These are phyloP conservation scores for Aspergillus cristatus DNA, from an alignment of 495 filamentous ascomycete genomes.

Conservation along the genomic window DNA sequence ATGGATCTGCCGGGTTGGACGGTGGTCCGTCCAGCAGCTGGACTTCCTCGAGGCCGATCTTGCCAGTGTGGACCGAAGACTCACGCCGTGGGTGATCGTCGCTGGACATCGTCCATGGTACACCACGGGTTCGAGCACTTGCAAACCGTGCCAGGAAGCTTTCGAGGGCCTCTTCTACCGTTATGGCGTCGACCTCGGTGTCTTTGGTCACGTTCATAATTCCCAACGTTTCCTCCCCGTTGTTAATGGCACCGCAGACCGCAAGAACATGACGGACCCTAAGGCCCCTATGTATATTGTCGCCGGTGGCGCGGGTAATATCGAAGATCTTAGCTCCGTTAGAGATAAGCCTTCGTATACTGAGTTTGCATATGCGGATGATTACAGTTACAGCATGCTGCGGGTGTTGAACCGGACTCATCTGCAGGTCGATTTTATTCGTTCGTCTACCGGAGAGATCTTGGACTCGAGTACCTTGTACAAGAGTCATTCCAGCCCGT, in stretches of 20 bases:
- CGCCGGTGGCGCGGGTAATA: constrained; percentile 38
- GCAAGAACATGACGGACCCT: constrained; percentile 36
- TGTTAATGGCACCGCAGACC: constrained; percentile 24
- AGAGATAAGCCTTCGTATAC: constrained; percentile 35
- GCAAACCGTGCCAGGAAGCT: constrained; percentile 32
- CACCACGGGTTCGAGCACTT: constrained; percentile 29
- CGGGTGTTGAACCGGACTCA: constrained; percentile 23
- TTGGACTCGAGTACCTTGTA: constrained; percentile 43
- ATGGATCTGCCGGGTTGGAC: constrained; percentile 39
- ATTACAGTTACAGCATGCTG: constrained; percentile 41
- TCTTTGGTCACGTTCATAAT: constrained; percentile 50
- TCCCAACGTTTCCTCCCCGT: constrained; percentile 40
- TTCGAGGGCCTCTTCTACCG: constrained; percentile 48
- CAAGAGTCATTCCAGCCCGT: constrained; percentile 40
- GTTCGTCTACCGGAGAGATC: constrained; percentile 38
- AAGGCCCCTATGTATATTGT: constrained; percentile 41
- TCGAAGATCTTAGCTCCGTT: constrained; percentile 30
- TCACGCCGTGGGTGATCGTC: constrained; percentile 47
- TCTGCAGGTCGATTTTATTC: constrained; percentile 35
- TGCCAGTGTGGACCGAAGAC: constrained; percentile 34
- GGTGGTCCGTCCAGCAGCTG: constrained; percentile 41
- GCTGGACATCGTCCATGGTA: constrained; percentile 55
- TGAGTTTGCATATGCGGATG: constrained; percentile 47
- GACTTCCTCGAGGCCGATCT: constrained; percentile 41
- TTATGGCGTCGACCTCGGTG: constrained; percentile 48